Percentiles rank a stretch among this genome's conserved stretches.
Evolutionary conservation across 257 asterid species (phyloP).

Genomic region (Gardenia jasminoides): DNA sequence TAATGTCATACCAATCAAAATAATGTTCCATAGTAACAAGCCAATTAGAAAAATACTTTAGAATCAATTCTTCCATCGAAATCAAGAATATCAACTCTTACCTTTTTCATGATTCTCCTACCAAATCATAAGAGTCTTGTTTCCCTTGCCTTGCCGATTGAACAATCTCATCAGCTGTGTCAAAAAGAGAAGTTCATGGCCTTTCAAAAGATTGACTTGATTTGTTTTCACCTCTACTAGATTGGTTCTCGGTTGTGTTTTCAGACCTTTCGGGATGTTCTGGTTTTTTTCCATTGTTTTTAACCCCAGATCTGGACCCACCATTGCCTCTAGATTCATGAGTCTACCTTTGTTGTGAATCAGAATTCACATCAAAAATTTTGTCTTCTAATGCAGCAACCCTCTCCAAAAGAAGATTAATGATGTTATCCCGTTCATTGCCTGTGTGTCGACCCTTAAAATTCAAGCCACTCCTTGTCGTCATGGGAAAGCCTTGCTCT

Average conservation of each 20-base stretch:
- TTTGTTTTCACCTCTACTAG: background rate
- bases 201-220: background rate
- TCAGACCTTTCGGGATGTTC: rapidly evolving
- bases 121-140: background rate
- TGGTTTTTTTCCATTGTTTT: background rate
- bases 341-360: background rate
- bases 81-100: background rate
- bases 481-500: background rate
- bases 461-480: background rate
- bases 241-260: background rate
- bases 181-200: background rate
- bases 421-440: background rate
- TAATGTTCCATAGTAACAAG: background rate
- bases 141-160: background rate
- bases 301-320: background rate
- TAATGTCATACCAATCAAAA: background rate
- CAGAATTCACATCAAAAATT: background rate
- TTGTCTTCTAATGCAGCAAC: background rate
- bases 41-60: background rate
- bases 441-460: background rate
- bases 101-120: background rate
- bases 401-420: background rate
- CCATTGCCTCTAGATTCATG: background rate
- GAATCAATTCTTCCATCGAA: background rate
- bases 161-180: background rate